Conservation (phyloP, 2,329 filamentous ascomycete genomes). For the Cercospora sojina region DNA sequence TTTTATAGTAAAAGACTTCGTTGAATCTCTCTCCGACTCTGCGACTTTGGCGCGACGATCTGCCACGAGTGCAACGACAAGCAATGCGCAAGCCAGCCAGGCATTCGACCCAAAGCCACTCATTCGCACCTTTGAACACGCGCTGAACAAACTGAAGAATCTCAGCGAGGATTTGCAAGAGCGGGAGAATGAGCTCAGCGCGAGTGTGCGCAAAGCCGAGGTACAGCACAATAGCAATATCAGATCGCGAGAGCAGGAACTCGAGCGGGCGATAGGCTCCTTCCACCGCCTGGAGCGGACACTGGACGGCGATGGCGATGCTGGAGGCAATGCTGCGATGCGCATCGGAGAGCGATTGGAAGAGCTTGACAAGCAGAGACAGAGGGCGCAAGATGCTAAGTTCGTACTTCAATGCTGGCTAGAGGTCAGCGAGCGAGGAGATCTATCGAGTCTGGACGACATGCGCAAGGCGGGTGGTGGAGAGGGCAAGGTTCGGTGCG, state of each 20-base stretch:
- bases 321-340: constrained; percentile 83
- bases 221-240: constrained; percentile 88
- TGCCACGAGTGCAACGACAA: constrained; percentile 42
- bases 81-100: constrained; percentile 35
- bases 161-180: constrained; percentile 82
- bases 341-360: constrained; percentile 93
- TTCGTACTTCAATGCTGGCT: constrained; percentile 97
- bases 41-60: constrained; percentile 80
- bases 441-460: constrained; percentile 83
- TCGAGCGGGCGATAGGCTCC: constrained; percentile 86
- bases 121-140: constrained; percentile 88
- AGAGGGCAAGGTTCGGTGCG: constrained; percentile 91
- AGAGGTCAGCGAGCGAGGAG: constrained; percentile 86
- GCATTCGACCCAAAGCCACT: constrained; percentile 92
- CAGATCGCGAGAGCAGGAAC: constrained; percentile 79
- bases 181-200: constrained; percentile 85
- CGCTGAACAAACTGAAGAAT: constrained; percentile 65
- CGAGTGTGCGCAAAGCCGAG: constrained; percentile 86
- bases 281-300: constrained; percentile 88
- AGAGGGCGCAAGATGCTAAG: constrained; percentile 85
- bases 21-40: constrained; percentile 85
- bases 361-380: constrained; percentile 87
- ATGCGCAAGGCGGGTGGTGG: constrained; percentile 79
- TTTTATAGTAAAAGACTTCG: constrained; percentile 97
- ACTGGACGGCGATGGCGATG: constrained; percentile 58